Conservation (phyloP, 2,329 filamentous ascomycete species). For the Fusarium sp. region DNA sequence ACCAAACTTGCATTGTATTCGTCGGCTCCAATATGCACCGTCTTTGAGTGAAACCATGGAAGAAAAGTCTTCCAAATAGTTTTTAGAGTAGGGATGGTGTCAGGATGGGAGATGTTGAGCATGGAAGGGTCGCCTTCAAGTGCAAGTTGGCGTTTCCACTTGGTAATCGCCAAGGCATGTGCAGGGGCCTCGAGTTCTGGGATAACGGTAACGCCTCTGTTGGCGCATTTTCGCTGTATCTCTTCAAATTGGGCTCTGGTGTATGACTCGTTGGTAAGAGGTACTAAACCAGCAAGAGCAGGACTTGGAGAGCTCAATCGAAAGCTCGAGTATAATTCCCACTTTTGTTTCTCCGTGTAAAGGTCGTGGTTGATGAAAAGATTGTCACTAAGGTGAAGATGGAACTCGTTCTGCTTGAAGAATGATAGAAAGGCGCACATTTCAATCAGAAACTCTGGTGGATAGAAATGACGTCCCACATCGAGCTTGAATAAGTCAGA, state of each 20-base stretch:
- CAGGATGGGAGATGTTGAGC: neutral
- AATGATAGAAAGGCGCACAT: neutral
- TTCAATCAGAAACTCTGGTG: neutral
- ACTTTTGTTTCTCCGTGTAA: neutral
- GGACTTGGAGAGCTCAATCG: neutral
- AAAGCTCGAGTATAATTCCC: neutral
- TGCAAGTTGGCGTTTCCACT: neutral
- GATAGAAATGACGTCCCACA: neutral
- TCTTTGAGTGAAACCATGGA: neutral
- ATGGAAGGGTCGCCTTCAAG: neutral
- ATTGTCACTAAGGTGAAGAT: neutral
- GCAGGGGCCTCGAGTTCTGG: neutral
- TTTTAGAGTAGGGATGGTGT: neutral
- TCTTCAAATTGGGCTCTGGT: neutral
- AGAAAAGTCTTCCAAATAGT: neutral
- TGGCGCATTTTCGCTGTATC: neutral
- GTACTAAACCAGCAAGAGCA: neutral
- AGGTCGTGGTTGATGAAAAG: neutral
- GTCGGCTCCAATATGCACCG: neutral
- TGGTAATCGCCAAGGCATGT: neutral
- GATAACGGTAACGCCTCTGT: neutral
- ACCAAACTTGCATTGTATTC: neutral
- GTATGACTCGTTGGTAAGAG: neutral
- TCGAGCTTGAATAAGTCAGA: neutral
- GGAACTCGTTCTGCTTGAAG: neutral